Evolutionary conservation across 192 early-diverging fungal species (phyloP).

Genomic region (Backusella parvicylindrica): DNA sequence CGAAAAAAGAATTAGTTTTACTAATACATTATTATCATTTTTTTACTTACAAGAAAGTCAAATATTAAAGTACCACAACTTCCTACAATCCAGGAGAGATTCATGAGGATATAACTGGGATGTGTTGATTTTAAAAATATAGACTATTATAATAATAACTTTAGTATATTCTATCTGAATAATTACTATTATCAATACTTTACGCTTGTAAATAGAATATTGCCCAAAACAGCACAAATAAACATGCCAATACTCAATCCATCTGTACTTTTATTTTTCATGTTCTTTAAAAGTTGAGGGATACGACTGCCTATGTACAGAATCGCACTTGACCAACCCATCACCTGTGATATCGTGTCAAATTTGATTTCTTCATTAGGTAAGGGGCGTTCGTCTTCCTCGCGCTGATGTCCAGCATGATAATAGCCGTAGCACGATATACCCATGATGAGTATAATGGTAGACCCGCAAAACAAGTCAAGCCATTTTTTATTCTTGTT

Average conservation of each 20-base stretch:
- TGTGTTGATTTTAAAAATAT: constrained; percentile 74
- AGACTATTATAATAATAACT: constrained; percentile 39
- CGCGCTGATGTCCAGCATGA: background rate
- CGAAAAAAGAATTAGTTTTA: background rate
- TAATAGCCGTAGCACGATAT: constrained; percentile 6
- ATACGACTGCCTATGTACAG: constrained; percentile 71
- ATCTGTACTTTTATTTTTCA: constrained; percentile 63
- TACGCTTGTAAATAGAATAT: constrained; percentile 55
- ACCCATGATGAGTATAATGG: background rate
- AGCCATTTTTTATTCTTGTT: background rate
- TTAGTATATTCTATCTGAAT: too few species aligned
- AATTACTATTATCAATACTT: background rate
- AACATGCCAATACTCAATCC: constrained; percentile 85
- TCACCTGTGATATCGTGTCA: constrained; percentile 51
- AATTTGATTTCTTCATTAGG: background rate
- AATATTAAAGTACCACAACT: constrained; percentile 69
- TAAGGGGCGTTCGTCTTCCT: background rate
- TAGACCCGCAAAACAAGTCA: background rate
- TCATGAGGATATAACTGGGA: constrained; percentile 58
- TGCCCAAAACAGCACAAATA: constrained; percentile 74
- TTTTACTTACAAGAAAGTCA: constrained; percentile 62
- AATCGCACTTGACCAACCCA: constrained; percentile 71
- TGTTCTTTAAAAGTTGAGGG: constrained; percentile 84
- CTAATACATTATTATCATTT: background rate
- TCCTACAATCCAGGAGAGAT: constrained; percentile 77